Percentiles rank a stretch among this genome's conserved stretches.
phyloP scores from a whole-genome alignment of 1,284 basidiomycete genomes.

The Wolfiporia cocos region DNA sequence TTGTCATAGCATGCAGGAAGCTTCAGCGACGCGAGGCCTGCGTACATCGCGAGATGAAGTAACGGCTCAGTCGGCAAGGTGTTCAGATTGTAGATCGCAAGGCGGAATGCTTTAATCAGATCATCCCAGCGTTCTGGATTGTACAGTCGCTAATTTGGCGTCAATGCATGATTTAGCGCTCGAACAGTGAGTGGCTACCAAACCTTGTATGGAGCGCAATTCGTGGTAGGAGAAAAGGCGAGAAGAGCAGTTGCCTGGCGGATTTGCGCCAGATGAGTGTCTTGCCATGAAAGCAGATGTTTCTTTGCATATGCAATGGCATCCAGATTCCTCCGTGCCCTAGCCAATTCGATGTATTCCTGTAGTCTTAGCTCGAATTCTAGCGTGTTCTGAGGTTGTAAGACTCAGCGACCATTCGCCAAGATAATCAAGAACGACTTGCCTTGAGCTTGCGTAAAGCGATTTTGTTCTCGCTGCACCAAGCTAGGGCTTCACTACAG shows the following conservation, averaged over 20 bases:
- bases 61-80: conserved; percentile 83
- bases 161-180: too few relatives aligned
- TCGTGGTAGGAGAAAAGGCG: conserved; percentile 62
- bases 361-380: conserved; percentile 96
- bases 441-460: conserved; percentile 90
- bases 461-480: conserved; percentile 96
- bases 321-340: conserved; percentile 58
- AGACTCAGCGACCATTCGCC: conserved; percentile 3
- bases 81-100: conserved; percentile 82
- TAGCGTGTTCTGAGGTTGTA: conserved; percentile 68
- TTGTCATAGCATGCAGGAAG: conserved; percentile 70
- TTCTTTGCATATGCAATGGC: conserved; percentile 86
- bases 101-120: conserved; percentile 74
- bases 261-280: conserved; percentile 73
- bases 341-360: conserved; percentile 90
- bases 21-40: conserved; percentile 84
- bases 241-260: conserved; percentile 74
- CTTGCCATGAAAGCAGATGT: conserved; percentile 79
- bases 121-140: conserved; percentile 70
- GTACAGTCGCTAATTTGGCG: conserved; percentile 79
- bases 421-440: too few relatives aligned
- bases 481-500: conserved; percentile 84
- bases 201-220: conserved; percentile 69
- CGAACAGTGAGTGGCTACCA: too few relatives aligned
- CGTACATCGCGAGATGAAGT: conserved; percentile 81